Evolutionary conservation across 768 basidiomycete species (phyloP), one percentile per base, ranked within the genome.

Genomic region (Pisolithus sp.): DNA sequence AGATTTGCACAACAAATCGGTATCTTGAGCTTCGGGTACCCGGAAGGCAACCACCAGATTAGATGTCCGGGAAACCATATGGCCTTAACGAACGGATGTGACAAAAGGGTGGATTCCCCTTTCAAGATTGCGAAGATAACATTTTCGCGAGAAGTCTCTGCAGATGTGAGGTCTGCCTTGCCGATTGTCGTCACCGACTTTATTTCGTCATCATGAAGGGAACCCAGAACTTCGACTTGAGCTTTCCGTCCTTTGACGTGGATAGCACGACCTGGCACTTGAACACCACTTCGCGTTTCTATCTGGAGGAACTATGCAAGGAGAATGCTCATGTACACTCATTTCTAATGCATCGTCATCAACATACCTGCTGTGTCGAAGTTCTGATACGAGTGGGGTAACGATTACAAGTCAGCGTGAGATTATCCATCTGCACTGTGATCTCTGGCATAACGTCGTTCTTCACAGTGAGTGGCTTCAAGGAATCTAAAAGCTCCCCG

Each of bases 91-190:
- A 68, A 67, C 0, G 63, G 60, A 21, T 57, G 55, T 4, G 53
- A 50, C 13, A 62, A 21, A 30, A 69, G 56, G 1, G 38, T 51
- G 2, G 56, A 47, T 7, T 1, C n/a, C 4, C 42, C 8, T 28
- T 67, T 64, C 9, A 73, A 31, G 0, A 55, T 49, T 7, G 28
- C 2, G 36, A 65, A 62, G 13, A 71, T 51, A 42, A 67, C 31
- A 6, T n/a, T 44, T 17, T 58, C 53, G 5, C 69, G 65, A n/a
- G 15, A 3, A 3, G 56, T 46, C 49, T 87, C 83, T 4, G 86
- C 83, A 15, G 56, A 68, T 1, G 85, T 88, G 0, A 74, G 76
- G 24, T 68, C 69, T 48, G 76, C 81, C 28, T 73, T 76, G 3
- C 83, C 85, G 41, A 76, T 66, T 4, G 82, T 77, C 9, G 63